phyloP scores from a whole-genome alignment of 2,329 filamentous ascomycete species.

The Alternaria alternata region DNA sequence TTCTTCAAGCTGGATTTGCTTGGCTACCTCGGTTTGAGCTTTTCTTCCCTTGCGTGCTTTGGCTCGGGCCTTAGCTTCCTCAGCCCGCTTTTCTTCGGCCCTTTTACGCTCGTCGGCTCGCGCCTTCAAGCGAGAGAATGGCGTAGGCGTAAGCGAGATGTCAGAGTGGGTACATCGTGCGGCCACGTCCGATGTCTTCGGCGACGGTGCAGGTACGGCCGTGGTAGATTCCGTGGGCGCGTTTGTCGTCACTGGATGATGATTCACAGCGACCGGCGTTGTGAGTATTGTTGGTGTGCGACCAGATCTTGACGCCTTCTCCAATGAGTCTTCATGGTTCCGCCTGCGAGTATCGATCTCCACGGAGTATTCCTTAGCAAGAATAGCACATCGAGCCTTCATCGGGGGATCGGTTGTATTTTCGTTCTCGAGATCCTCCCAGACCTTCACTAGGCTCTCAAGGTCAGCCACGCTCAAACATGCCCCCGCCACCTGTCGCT shows the following conservation, averaged over 20 bases:
- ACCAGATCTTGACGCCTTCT: constrained; percentile 17
- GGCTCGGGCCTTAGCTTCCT: not conserved
- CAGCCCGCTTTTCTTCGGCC: constrained; percentile 9
- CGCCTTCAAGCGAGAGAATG: not conserved
- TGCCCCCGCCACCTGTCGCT: constrained; percentile 21
- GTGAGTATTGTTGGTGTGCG: not conserved
- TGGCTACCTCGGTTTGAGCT: constrained; percentile 16
- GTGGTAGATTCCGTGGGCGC: not conserved
- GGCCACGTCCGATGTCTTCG: not conserved
- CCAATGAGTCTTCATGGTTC: constrained; percentile 21
- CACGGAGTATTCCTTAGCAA: constrained; percentile 24
- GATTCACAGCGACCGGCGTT: not conserved
- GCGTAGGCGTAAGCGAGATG: not conserved
- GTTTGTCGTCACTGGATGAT: not conserved
- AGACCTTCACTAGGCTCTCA: constrained; percentile 21
- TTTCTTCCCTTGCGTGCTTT: constrained; percentile 18
- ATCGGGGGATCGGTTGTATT: constrained; percentile 13
- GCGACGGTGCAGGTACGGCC: not conserved
- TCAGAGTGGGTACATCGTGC: not conserved
- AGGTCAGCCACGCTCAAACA: constrained; percentile 12
- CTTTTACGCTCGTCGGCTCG: constrained; percentile 3
- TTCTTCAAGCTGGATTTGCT: constrained; percentile 17
- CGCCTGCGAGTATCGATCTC: constrained; percentile 21
- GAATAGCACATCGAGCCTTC: constrained; percentile 20
- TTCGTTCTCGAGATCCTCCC: constrained; percentile 23